These are phyloP conservation scores for Drechslerella dactyloides DNA, from an alignment of 2,329 filamentous ascomycete genomes.

Conservation along the genomic window DNA sequence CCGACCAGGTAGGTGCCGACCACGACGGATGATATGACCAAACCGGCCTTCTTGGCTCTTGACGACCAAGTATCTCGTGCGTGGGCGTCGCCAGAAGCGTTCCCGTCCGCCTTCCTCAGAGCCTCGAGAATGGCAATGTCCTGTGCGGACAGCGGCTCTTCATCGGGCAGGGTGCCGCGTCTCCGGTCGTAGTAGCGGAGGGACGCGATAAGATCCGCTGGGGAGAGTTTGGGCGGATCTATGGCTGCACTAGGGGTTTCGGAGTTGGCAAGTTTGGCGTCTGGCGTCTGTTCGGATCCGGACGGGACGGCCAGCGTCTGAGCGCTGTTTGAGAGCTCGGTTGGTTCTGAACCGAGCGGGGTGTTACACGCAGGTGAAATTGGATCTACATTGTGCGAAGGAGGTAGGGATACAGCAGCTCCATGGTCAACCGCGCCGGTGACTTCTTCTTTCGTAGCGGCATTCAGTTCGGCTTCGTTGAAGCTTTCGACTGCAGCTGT, in stretches of 20 bases:
- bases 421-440: too few relatives aligned
- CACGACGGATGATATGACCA: conserved; percentile 15
- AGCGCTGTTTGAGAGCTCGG: too few relatives aligned
- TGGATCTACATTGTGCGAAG: too few relatives aligned
- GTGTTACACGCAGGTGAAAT: too few relatives aligned
- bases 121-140: conserved; percentile 36
- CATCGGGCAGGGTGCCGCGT: conserved; percentile 35
- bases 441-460: too few relatives aligned
- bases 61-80: neutral
- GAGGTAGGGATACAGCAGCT: too few relatives aligned
- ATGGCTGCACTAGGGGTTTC: neutral
- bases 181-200: conserved; percentile 40
- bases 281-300: neutral
- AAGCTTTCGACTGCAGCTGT: too few relatives aligned
- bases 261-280: neutral
- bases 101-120: conserved; percentile 1
- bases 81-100: neutral
- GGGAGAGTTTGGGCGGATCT: conserved; percentile 21
- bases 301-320: neutral
- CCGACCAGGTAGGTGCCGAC: conserved; percentile 26
- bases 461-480: too few relatives aligned
- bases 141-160: conserved; percentile 38
- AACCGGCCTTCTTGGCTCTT: conserved; percentile 7
- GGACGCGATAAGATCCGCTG: conserved; percentile 45
- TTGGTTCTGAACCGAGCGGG: too few relatives aligned